Conservation (phyloP, 768 basidiomycete genomes). For the Pisolithus tinctorius region DNA sequence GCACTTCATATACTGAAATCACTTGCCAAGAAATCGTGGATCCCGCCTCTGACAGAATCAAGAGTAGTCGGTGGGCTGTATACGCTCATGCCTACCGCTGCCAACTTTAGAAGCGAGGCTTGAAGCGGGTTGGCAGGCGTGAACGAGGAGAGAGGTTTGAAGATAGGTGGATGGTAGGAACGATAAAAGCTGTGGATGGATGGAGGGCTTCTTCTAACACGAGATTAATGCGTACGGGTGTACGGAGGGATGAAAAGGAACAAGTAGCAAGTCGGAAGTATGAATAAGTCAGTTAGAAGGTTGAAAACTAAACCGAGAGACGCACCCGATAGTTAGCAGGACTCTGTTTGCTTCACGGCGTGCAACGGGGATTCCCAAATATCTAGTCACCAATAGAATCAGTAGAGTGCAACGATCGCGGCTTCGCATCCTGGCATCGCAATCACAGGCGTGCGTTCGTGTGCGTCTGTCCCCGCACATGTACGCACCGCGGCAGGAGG, state of each 20-base stretch:
- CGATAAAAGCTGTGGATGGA: slow-evolving; percentile 54
- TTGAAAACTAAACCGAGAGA: not conserved
- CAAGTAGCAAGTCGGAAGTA: no score
- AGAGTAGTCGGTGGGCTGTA: slow-evolving; percentile 87
- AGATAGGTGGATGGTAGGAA: slow-evolving; percentile 88
- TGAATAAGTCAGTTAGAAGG: not conserved
- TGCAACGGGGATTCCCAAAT: slow-evolving; percentile 43
- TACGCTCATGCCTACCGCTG: slow-evolving; percentile 76
- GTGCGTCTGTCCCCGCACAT: not conserved
- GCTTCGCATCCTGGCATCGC: not conserved
- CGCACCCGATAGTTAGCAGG: slow-evolving; percentile 66
- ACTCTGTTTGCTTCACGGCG: slow-evolving; percentile 42
- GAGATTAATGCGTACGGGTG: no score
- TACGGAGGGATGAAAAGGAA: no score
- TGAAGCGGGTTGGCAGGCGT: slow-evolving; percentile 78
- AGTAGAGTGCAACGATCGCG: no score
- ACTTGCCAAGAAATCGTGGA: slow-evolving; percentile 84
- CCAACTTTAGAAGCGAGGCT: slow-evolving; percentile 69
- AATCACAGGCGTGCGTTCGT: slow-evolving; percentile 2
- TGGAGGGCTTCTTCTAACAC: slow-evolving; percentile 65
- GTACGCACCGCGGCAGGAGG: no score
- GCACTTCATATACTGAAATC: no score
- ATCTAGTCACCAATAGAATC: not conserved
- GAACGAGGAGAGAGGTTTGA: slow-evolving; percentile 65
- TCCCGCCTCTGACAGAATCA: slow-evolving; percentile 73